Evolutionary conservation across 2,329 filamentous ascomycete species (phyloP).

Genomic region (Pyrenophora graminea): DNA sequence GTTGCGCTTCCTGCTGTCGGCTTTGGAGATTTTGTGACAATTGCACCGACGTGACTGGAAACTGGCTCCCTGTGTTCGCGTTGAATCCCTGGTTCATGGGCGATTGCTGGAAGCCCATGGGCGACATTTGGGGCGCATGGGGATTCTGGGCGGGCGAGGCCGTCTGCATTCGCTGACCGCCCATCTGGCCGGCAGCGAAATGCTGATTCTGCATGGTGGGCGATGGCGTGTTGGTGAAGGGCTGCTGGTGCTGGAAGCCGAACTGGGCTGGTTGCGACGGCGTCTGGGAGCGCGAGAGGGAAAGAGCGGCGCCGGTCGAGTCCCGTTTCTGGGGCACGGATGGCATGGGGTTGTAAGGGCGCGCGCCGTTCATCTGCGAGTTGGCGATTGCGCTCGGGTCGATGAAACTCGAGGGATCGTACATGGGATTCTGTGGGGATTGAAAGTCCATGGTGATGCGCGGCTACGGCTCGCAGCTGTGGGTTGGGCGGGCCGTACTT

Average conservation of each 20-base stretch:
- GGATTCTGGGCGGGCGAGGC: constrained; percentile 88
- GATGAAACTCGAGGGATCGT: constrained; percentile 45
- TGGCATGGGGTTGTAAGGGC: constrained; percentile 77
- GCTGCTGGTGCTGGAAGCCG: constrained; percentile 68
- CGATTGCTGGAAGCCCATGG: constrained; percentile 44
- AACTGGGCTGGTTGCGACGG: constrained; percentile 71
- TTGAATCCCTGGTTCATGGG: constrained; percentile 47
- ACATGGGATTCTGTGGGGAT: constrained; percentile 43
- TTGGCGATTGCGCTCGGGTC: constrained; percentile 47
- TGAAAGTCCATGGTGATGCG: constrained; percentile 44
- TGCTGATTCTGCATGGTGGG: constrained; percentile 87
- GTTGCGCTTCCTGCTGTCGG: constrained; percentile 66
- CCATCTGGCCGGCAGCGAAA: constrained; percentile 60
- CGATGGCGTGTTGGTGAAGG: constrained; percentile 88
- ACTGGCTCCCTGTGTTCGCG: constrained; percentile 50
- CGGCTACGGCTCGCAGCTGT: constrained; percentile 18
- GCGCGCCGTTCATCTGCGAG: constrained; percentile 69
- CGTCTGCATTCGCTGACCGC: constrained; percentile 74
- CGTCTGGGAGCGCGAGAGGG: constrained; percentile 91
- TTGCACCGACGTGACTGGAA: constrained; percentile 52
- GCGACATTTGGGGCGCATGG: constrained; percentile 50
- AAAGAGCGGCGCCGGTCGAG: constrained; percentile 81
- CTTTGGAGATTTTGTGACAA: constrained; percentile 56
- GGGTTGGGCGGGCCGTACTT: constrained; percentile 7
- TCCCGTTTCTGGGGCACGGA: constrained; percentile 95